Evolutionary conservation across 2,329 filamentous ascomycete genomes (phyloP).

Genomic region (Leptographium flavum): DNA sequence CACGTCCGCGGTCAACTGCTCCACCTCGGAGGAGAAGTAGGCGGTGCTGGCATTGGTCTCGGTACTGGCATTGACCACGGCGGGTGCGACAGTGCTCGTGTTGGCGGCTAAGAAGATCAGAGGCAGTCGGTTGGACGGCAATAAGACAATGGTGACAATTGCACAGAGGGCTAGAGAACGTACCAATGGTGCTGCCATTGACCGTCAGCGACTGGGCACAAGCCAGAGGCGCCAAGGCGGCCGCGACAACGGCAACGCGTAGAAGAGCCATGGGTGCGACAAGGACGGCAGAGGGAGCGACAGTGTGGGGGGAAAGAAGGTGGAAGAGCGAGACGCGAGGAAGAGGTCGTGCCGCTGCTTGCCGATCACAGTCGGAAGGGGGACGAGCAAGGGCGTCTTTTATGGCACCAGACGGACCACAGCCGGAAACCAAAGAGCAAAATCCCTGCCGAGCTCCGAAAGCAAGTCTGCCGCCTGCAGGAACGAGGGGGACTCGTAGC

Average conservation of each 20-base stretch:
- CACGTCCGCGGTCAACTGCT: conserved; percentile 11
- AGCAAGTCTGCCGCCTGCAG: too few species aligned
- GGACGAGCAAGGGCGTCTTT: too few species aligned
- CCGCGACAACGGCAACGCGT: conserved; percentile 1
- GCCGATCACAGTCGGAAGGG: too few species aligned
- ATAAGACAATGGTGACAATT: background rate
- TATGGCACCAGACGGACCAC: too few species aligned
- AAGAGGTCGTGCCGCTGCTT: too few species aligned
- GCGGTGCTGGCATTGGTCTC: conserved; percentile 2
- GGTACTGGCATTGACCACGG: conserved; percentile 1
- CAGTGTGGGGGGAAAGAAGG: background rate
- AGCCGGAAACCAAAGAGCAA: too few species aligned
- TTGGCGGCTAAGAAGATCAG: conserved; percentile 6
- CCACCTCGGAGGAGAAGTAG: conserved; percentile 12
- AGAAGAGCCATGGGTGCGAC: conserved; percentile 3
- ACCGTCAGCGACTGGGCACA: conserved; percentile 7
- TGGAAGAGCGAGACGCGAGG: background rate
- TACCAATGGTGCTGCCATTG: conserved; percentile 6
- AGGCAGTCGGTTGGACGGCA: background rate
- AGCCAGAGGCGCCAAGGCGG: conserved; percentile 5
- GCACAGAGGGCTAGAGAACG: too few species aligned
- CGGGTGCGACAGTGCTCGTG: conserved; percentile 8
- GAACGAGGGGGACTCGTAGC: too few species aligned
- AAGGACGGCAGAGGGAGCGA: background rate
- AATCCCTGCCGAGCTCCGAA: too few species aligned